Percentiles rank a stretch among this genome's conserved stretches.
phyloP scores from a whole-genome alignment of 768 basidiomycete species.

The Paxillus involutus region DNA sequence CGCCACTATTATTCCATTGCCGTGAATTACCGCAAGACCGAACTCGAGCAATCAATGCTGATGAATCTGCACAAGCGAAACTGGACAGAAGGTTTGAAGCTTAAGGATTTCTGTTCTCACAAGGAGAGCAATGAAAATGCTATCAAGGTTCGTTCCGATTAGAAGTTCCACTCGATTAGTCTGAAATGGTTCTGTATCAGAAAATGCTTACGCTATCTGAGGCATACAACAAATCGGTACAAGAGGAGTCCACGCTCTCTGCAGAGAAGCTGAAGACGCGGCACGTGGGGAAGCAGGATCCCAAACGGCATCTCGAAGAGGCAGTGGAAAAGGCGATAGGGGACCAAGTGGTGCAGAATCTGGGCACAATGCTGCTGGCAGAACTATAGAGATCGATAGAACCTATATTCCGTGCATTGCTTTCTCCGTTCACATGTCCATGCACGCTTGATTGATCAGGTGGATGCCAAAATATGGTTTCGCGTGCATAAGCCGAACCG shows the following conservation, averaged over 20 bases:
- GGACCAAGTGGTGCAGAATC: slow-evolving; percentile 92
- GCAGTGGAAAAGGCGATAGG: slow-evolving; percentile 98
- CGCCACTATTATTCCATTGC: slow-evolving; percentile 98
- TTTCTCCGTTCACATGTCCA: slow-evolving; percentile 10
- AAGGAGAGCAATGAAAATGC: slow-evolving; percentile 89
- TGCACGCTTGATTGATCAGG: neutral
- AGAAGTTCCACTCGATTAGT: slow-evolving; percentile 14
- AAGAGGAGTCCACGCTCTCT: slow-evolving; percentile 96
- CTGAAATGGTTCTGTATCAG: slow-evolving; percentile 16
- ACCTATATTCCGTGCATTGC: slow-evolving; percentile 3
- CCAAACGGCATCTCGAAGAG: slow-evolving; percentile 96
- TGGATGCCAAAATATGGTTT: neutral
- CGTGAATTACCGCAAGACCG: slow-evolving; percentile 97
- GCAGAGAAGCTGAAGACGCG: slow-evolving; percentile 93
- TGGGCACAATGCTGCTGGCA: slow-evolving; percentile 92
- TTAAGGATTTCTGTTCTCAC: slow-evolving; percentile 87
- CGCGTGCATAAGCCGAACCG: neutral
- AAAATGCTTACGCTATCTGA: slow-evolving; percentile 91
- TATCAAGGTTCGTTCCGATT: slow-evolving; percentile 72
- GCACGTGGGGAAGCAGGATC: slow-evolving; percentile 97
- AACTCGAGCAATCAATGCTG: slow-evolving; percentile 96
- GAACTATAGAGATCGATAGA: slow-evolving; percentile 58
- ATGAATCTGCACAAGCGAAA: slow-evolving; percentile 99
- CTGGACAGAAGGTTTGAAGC: slow-evolving; percentile 96
- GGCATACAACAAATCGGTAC: slow-evolving; percentile 96